Evolutionary conservation across 345 rosid genomes (phyloP).

Genomic region (Boechera divaricarpa): DNA sequence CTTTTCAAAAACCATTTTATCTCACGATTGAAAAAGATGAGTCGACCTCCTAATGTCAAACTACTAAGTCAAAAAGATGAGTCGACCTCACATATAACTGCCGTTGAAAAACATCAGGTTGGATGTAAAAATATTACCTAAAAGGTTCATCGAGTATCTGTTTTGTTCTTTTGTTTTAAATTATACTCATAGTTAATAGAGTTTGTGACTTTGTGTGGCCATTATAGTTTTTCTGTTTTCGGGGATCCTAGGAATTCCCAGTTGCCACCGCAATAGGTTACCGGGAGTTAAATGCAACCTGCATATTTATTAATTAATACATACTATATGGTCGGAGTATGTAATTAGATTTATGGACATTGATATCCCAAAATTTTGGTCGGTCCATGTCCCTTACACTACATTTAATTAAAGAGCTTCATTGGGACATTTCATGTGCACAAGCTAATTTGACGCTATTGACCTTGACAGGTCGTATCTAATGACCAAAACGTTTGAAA

Average conservation of each 20-base stretch:
- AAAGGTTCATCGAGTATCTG: background rate
- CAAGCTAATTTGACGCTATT: conserved; percentile 23
- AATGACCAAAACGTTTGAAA: conserved; percentile 6
- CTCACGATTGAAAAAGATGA: background rate
- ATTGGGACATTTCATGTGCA: conserved; percentile 30
- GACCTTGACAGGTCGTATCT: conserved; percentile 24
- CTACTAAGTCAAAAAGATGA: conserved; percentile 20
- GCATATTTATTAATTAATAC: conserved; percentile 30
- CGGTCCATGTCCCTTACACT: conserved; percentile 34
- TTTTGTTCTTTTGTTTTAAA: background rate
- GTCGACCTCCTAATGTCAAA: conserved; percentile 12
- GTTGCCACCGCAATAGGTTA: conserved; percentile 48
- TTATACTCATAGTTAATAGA: background rate
- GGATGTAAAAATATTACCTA: background rate
- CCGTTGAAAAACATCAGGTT: conserved; percentile 18
- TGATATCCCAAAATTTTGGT: conserved; percentile 40
- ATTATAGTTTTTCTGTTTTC: conserved; percentile 30
- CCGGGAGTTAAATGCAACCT: conserved; percentile 48
- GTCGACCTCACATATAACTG: conserved; percentile 29
- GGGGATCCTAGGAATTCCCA: conserved; percentile 47
- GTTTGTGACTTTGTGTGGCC: conserved; percentile 2
- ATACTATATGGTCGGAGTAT: conserved; percentile 11
- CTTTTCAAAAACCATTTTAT: background rate
- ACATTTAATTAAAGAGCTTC: conserved; percentile 28
- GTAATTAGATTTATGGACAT: conserved; percentile 29